phyloP scores from a whole-genome alignment of 176 grass and related monocot genomes.

The Secale cereale region DNA sequence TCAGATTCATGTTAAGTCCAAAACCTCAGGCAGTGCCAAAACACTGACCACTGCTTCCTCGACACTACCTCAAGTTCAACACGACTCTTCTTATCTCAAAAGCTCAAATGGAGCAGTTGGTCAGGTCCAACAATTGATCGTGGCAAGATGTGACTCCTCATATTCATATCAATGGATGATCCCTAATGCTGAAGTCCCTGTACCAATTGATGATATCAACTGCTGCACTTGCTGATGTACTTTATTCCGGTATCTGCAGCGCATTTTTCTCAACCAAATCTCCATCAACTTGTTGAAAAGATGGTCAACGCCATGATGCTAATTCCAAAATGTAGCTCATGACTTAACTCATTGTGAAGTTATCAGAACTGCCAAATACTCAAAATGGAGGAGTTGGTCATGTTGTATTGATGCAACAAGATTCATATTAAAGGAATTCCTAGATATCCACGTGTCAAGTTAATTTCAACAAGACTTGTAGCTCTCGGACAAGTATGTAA shows the following conservation, averaged over 20 bases:
- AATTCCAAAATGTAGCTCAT: slow-evolving; percentile 2
- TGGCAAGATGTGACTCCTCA: neutral
- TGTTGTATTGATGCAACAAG: slow-evolving; percentile 12
- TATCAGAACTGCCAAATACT: slow-evolving; percentile 4
- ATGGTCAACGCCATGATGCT: slow-evolving; percentile 22
- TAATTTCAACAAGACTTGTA: slow-evolving; percentile 18
- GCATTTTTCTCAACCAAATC: neutral
- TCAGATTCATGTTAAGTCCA: slow-evolving; percentile 19
- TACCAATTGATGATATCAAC: slow-evolving; percentile 16
- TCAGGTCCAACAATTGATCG: slow-evolving; percentile 20
- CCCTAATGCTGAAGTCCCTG: neutral
- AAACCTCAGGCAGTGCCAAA: slow-evolving; percentile 8
- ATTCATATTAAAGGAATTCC: slow-evolving; percentile 17
- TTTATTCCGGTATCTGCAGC: neutral
- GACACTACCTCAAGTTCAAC: neutral
- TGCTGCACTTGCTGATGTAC: neutral
- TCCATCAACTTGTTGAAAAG: slow-evolving; percentile 18
- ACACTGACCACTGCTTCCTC: slow-evolving; percentile 17
- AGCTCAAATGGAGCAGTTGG: slow-evolving; percentile 7
- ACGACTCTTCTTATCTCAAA: neutral
- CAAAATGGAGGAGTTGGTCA: slow-evolving; percentile 1
- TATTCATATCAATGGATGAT: slow-evolving; percentile 5
- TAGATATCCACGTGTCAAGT: neutral
- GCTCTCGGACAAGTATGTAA: neutral
- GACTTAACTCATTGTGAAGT: neutral